Base-by-base conservation (phyloP, 306 rosid species). In the Heteromeles arbutifolia region DNA sequence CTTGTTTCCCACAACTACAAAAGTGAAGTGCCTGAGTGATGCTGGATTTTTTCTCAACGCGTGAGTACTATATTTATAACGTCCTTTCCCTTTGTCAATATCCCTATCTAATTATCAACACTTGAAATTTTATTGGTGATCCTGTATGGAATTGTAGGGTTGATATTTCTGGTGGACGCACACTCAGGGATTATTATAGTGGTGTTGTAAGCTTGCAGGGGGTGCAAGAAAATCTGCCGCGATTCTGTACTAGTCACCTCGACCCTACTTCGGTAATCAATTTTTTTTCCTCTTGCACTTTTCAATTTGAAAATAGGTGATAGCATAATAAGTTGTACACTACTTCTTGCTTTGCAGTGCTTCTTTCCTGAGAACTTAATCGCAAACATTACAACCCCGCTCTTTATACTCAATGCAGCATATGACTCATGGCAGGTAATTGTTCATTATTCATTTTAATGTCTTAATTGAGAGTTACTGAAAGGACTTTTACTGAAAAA, bases 371-470 rank as follows among this genome's bases (percentile, higher is more conserved):
- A 89, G 79, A 87, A 93, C 67, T 64, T 86, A 85, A 84, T 90
- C 48, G 80, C 69, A 69, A 71, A 80, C 56, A 81, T 90, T 50
- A 74, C 34, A 78, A 90, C 96, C 28, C 98, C 98, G 0, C 78
- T 93, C 12, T 93, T 92, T 82, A 84, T 92, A 74, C 87, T 92
- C 62, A 92, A 92, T 73, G 74, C 98, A 21, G 96, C 96, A 70
- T 93, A 90, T 78, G 96, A 93, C 81, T 80, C 92, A 70, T 93
- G 96, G 96, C 98, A 92, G 98, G 98, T 90, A 86, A 73, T 15
- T 48, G 8, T 48, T 15, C 54, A 48, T 68, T 34, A 34, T 34
- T 34, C 39, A 10, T 26, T 68, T 74, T 75, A 11, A 34, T 34
- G 15, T 52, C 24, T 41, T 41, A 57, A 48, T 48, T 52, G 18